phyloP scores from a whole-genome alignment of 2,329 filamentous ascomycete species.

The Penicillium sp. region DNA sequence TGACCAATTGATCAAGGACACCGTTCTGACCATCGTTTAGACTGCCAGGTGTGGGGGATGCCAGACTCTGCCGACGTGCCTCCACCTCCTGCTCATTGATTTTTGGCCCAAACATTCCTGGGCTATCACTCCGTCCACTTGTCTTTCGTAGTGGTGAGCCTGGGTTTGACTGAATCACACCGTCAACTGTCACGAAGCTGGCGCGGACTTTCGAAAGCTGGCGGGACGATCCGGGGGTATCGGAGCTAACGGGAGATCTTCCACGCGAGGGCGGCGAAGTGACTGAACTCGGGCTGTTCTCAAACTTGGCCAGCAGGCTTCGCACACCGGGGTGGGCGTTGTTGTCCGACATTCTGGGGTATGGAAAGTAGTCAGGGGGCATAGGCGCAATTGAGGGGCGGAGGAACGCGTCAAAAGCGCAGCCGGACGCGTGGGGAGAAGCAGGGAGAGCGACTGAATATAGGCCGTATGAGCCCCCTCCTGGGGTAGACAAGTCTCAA shows the following conservation, averaged over 20 bases:
- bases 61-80: constrained; percentile 29
- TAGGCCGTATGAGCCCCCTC: not conserved
- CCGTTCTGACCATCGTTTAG: constrained; percentile 16
- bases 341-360: constrained; percentile 22
- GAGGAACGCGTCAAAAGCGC: constrained; percentile 1
- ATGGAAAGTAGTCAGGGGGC: constrained; percentile 16
- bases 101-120: constrained; percentile 29
- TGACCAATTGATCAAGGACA: constrained; percentile 17
- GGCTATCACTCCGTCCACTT: constrained; percentile 36
- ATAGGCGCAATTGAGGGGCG: constrained; percentile 3
- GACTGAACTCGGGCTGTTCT: constrained; percentile 63
- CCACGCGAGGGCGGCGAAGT: constrained; percentile 68
- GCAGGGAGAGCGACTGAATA: not conserved
- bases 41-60: constrained; percentile 29
- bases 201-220: constrained; percentile 74
- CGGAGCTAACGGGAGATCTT: constrained; percentile 60
- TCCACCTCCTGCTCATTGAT: constrained; percentile 35
- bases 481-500: constrained; percentile 2
- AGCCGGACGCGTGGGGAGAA: constrained; percentile 2
- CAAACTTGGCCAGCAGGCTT: constrained; percentile 78
- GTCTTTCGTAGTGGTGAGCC: constrained; percentile 45
- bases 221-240: constrained; percentile 46
- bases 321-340: constrained; percentile 55
- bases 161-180: constrained; percentile 42
- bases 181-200: constrained; percentile 71